Percentiles rank a stretch among this genome's conserved stretches.
phyloP scores from a whole-genome alignment of 495 filamentous ascomycete species.

The Penicillium roqueforti region DNA sequence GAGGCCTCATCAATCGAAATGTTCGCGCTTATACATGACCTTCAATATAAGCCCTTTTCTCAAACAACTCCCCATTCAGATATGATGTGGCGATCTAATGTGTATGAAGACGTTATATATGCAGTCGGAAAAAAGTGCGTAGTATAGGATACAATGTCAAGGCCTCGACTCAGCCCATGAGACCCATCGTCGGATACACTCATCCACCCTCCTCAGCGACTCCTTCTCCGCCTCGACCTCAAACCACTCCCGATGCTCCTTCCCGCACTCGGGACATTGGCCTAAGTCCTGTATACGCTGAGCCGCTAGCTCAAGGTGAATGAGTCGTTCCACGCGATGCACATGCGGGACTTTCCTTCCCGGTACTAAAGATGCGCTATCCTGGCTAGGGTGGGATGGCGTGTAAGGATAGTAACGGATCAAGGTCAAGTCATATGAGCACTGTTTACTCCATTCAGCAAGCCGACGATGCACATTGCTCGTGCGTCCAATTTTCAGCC shows the following conservation, averaged over 20 bases:
- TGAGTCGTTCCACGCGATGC: constrained; percentile 83
- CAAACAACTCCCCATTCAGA: background rate
- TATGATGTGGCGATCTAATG: no score
- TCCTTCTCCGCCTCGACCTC: constrained; percentile 73
- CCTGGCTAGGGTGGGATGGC: constrained; percentile 3
- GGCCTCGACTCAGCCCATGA: constrained; percentile 71
- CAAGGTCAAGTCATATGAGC: constrained; percentile 78
- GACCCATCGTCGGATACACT: constrained; percentile 80
- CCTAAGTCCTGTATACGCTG: constrained; percentile 63
- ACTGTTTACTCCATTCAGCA: constrained; percentile 90
- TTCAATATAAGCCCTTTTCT: background rate
- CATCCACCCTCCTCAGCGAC: constrained; percentile 73
- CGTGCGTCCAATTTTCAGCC: constrained; percentile 90
- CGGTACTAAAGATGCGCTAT: constrained; percentile 23
- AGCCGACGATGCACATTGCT: constrained; percentile 86
- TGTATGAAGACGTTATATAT: no score
- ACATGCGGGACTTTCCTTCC: constrained; percentile 76
- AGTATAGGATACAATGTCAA: no score
- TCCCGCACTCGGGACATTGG: constrained; percentile 74
- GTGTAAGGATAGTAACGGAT: constrained; percentile 90
- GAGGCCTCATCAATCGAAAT: background rate
- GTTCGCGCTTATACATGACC: background rate
- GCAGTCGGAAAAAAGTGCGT: background rate
- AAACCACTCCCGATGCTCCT: constrained; percentile 94
- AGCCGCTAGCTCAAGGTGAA: constrained; percentile 81